Conservation (phyloP, 2,329 filamentous ascomycete species). For the Aspergillus pseudoglaucus region DNA sequence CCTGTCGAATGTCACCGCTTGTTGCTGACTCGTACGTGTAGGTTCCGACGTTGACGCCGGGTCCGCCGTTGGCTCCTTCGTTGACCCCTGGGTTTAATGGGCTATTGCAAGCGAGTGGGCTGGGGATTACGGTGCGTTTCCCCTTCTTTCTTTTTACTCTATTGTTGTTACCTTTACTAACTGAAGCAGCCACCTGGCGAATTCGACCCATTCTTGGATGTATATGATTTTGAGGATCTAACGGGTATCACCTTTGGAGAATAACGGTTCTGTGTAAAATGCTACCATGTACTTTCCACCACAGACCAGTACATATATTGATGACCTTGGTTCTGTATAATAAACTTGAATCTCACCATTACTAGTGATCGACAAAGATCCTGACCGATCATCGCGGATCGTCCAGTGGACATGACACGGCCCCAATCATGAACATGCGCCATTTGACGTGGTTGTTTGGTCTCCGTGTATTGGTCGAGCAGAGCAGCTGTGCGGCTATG, state of each 20-base stretch:
- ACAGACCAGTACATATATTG: background rate
- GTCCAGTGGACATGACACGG: background rate
- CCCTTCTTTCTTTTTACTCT: background rate
- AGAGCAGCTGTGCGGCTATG: no score
- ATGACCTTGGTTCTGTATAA: constrained; percentile 4
- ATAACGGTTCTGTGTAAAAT: constrained; percentile 1
- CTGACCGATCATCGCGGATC: background rate
- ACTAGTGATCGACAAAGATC: background rate
- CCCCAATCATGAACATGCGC: background rate
- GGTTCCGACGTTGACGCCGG: constrained; percentile 4
- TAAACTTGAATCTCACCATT: background rate
- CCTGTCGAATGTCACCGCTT: background rate
- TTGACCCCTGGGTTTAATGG: constrained; percentile 17
- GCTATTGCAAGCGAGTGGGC: constrained; percentile 15
- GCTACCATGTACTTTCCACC: no score
- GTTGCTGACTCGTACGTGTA: background rate
- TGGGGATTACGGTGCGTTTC: constrained; percentile 19
- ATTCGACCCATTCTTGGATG: constrained; percentile 29
- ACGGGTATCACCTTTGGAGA: constrained; percentile 21
- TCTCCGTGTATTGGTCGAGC: no score
- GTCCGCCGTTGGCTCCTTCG: constrained; percentile 10
- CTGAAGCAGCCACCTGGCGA: constrained; percentile 18
- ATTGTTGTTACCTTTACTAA: constrained; percentile 4
- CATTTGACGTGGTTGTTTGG: background rate
- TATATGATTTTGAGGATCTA: constrained; percentile 30